Evolutionary conservation across 768 basidiomycete species (phyloP), one percentile per base, ranked within the genome.

Genomic region (Lactarius trivialis): DNA sequence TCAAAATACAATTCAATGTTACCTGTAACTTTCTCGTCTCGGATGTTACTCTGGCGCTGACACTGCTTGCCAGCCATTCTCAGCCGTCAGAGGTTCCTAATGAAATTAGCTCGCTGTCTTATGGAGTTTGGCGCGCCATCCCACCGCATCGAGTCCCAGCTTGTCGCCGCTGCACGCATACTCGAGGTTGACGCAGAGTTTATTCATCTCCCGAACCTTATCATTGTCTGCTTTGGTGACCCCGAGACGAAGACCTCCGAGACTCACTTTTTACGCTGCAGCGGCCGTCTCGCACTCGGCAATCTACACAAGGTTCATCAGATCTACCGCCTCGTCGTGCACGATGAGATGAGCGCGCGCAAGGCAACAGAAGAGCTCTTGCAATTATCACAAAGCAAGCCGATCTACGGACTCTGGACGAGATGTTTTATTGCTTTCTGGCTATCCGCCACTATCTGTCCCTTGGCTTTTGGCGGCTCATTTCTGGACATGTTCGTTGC

Each of bases 61-160:
- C 26, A 34, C 41, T 37, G n/a, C 59, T 50, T 60, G 55, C 71
- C 73, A 86, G 93, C 90, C 15, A 84, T 93, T 71, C 74, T 88
- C 49, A 82, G 87, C 63, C 82, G 95, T 60, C 93, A 95, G 66
- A 83, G 85, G 59, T 98, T 96, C 74, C 75, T 97, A 36, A 81
- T 93, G 71, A 91, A 85, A 70, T 81, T 97, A 30, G 91, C 93
- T 17, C 82, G 86, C 63, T 85, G 91, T 19, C 78, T 97, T 43
- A 94, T 98, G 90, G 85, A 85, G 14, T 95, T 91, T 70, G 93
- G 93, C 5, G 91, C 93, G 19, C 93, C 93, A 0, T 93, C 91
- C 26, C 95, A 98, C 75, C 85, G 95, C 34, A 90, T 98, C 63
- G 93, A 96, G 74, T 88, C 92, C 2, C 94, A 97, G 71, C 84